Conservation (phyloP, 331 rosid species). For the Prunus yedoensis region DNA sequence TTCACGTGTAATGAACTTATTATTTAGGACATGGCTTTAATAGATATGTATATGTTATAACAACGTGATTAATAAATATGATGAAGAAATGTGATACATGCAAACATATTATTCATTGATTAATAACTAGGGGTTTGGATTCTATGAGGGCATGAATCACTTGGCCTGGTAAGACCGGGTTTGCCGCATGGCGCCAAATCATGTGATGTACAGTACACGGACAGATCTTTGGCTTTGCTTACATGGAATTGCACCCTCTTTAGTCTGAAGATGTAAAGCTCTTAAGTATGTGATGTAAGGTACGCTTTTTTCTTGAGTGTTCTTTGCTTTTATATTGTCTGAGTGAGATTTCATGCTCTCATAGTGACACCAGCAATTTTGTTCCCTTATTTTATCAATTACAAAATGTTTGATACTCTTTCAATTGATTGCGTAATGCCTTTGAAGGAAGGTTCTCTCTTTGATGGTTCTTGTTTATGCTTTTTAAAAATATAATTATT, state of each 20-base stretch:
- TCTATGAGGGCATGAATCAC: background rate
- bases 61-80: background rate
- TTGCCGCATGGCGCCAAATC: slow-evolving; percentile 20
- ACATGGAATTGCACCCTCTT: slow-evolving; percentile 8
- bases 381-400: slow-evolving; percentile 14
- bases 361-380: slow-evolving; percentile 33
- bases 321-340: slow-evolving; percentile 18
- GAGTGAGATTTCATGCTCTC: slow-evolving; percentile 34
- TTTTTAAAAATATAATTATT: no score
- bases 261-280: slow-evolving; percentile 15
- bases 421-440: slow-evolving; percentile 35
- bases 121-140: background rate
- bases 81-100: background rate
- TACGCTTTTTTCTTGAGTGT: slow-evolving; percentile 1
- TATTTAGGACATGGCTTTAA: no score
- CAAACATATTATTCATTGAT: background rate
- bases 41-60: background rate
- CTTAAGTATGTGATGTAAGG: slow-evolving; percentile 2
- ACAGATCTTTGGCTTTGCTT: slow-evolving; percentile 7
- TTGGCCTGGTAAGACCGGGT: background rate
- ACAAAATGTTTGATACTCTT: slow-evolving; percentile 14
- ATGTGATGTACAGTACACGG: slow-evolving; percentile 1
- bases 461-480: background rate
- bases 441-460: slow-evolving; percentile 23
- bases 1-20: no score